Percentiles rank a stretch among this genome's conserved stretches.
Evolutionary conservation across 1,139 yeast species (phyloP).

Genomic region (Hyphopichia khmerensis): DNA sequence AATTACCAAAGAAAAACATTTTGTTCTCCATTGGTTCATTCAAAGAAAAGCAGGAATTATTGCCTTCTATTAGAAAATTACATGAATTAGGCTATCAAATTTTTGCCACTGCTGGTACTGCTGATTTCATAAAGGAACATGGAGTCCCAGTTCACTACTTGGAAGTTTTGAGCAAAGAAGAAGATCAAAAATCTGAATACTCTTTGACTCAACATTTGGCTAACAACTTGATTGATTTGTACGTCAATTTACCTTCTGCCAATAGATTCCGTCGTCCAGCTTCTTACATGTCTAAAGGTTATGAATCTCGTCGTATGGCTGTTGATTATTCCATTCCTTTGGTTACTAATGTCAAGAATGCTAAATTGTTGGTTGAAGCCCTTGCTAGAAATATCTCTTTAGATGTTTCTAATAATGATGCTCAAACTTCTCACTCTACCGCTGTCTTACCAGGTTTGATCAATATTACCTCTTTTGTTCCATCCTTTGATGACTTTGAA

Average conservation of each 20-base stretch:
- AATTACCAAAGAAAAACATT: constrained; percentile 91
- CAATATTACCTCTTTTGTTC: constrained; percentile 77
- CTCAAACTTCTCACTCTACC: constrained; percentile 88
- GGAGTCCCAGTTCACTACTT: constrained; percentile 91
- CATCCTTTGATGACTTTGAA: constrained; percentile 65
- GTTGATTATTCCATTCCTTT: constrained; percentile 97
- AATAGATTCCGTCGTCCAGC: constrained; percentile 99
- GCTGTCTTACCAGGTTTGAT: constrained; percentile 84
- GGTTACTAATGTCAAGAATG: constrained; percentile 97
- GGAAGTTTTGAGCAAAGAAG: constrained; percentile 76
- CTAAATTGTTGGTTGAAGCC: constrained; percentile 93
- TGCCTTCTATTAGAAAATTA: constrained; percentile 83
- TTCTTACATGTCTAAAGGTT: constrained; percentile 95
- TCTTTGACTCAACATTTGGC: constrained; percentile 96
- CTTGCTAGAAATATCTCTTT: constrained; percentile 67
- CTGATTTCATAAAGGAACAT: constrained; percentile 96
- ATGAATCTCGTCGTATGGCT: constrained; percentile 99
- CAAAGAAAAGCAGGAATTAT: constrained; percentile 91
- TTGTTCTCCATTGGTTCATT: constrained; percentile 94
- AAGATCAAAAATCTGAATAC: constrained; percentile 86
- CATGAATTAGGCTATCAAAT: constrained; percentile 83
- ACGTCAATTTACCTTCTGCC: constrained; percentile 94
- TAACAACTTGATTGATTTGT: constrained; percentile 91
- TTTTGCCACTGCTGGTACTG: constrained; percentile 98
- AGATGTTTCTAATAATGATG: constrained; percentile 76